phyloP scores from a whole-genome alignment of 257 asterid species.

The Apocynum venetum region DNA sequence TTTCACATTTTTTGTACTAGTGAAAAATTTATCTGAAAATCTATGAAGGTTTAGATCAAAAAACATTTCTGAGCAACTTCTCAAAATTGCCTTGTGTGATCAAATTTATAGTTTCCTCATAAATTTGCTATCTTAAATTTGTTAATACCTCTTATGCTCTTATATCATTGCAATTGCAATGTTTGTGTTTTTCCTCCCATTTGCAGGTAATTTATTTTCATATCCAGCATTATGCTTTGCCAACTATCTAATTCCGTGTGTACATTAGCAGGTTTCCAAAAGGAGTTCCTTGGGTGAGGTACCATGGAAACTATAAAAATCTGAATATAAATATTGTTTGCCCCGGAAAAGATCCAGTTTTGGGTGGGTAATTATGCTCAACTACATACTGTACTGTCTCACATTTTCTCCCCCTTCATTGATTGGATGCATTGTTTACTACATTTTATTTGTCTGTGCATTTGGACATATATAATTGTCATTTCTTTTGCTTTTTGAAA shows the following conservation, averaged over 20 bases:
- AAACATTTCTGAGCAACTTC: not conserved
- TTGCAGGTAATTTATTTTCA: not conserved
- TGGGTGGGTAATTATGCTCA: slow-evolving; percentile 47
- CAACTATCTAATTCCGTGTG: not conserved
- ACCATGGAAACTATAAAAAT: slow-evolving; percentile 65
- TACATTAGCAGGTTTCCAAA: slow-evolving; percentile 66
- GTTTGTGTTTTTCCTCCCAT: not conserved
- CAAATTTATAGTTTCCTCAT: not conserved
- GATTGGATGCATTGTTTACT: not conserved
- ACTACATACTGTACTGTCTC: not conserved
- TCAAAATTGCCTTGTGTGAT: not conserved
- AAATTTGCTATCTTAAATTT: not conserved
- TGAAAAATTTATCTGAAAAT: not conserved
- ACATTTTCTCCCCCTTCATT: not conserved
- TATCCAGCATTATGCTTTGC: slow-evolving; percentile 14
- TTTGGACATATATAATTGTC: not conserved
- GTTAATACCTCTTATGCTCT: not conserved
- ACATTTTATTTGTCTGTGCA: not conserved
- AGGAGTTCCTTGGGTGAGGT: slow-evolving; percentile 94
- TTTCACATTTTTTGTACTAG: not conserved
- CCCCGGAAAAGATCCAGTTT: slow-evolving; percentile 74
- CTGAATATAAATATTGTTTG: slow-evolving; percentile 63
- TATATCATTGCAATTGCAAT: not conserved
- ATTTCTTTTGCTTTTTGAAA: not conserved
- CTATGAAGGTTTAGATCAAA: not conserved